Percentiles rank a stretch among this genome's conserved stretches.
Conservation (phyloP, 495 filamentous ascomycete genomes). For the Parmelia sp. region DNA sequence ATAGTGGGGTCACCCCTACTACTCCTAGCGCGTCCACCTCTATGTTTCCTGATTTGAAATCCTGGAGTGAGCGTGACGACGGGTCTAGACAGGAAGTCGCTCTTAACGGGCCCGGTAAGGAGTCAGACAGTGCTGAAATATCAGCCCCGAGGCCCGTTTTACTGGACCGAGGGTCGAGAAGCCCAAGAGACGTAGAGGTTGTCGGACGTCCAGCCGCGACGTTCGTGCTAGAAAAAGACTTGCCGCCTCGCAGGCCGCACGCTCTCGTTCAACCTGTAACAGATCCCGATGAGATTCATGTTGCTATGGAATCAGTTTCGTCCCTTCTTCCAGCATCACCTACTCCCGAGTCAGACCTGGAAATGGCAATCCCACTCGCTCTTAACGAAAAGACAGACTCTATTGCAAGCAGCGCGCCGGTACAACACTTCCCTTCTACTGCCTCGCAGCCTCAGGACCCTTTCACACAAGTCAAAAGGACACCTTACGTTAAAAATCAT, state of each 20-base stretch:
- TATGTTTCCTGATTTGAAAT: background rate
- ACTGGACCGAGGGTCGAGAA: background rate
- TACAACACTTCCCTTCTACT: conserved; percentile 17
- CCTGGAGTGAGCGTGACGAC: background rate
- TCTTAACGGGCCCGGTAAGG: background rate
- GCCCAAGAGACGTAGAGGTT: background rate
- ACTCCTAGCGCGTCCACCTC: background rate
- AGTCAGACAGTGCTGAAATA: background rate
- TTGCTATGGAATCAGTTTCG: background rate
- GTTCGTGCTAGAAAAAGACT: background rate
- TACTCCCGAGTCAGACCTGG: conserved; percentile 21
- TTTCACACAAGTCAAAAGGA: conserved; percentile 27
- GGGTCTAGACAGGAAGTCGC: background rate
- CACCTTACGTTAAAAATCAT: conserved; percentile 20
- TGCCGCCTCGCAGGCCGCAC: background rate
- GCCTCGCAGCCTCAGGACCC: conserved; percentile 21
- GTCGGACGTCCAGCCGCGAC: background rate
- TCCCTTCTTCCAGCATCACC: background rate
- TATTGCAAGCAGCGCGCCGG: background rate
- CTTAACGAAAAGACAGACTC: conserved; percentile 8
- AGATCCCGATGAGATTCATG: background rate
- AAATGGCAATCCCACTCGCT: conserved; percentile 15
- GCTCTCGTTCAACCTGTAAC: background rate
- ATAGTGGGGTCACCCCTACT: background rate
- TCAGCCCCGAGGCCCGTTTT: background rate